phyloP scores from a whole-genome alignment of 2,329 filamentous ascomycete species.

The Samsoniella hepiali region DNA sequence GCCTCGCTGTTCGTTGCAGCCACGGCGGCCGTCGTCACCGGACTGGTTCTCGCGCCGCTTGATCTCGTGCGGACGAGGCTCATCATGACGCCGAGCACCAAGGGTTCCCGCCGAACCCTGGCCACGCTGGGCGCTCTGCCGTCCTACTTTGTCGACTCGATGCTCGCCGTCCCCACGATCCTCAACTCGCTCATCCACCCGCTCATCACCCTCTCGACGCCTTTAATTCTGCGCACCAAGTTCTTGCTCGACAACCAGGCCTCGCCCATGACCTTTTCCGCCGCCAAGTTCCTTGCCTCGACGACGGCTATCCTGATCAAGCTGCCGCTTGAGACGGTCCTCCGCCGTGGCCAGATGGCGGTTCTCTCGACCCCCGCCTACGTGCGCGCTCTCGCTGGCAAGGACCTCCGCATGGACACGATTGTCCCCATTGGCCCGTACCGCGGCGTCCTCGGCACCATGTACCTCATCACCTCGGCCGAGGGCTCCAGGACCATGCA shows the following conservation, averaged over 20 bases:
- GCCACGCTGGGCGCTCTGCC: slow-evolving; percentile 75
- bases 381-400: slow-evolving; percentile 45
- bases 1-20: slow-evolving; percentile 73
- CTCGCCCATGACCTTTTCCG: slow-evolving; percentile 76
- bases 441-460: slow-evolving; percentile 82
- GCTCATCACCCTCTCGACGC: slow-evolving; percentile 75
- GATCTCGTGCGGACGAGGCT: slow-evolving; percentile 86
- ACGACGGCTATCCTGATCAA: slow-evolving; percentile 79
- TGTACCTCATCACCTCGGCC: slow-evolving; percentile 80
- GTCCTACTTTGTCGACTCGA: slow-evolving; percentile 67
- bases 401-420: slow-evolving; percentile 56
- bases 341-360: slow-evolving; percentile 81
- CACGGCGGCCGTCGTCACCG: slow-evolving; percentile 65
- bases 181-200: slow-evolving; percentile 83
- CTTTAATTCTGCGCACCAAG: slow-evolving; percentile 80
- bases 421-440: slow-evolving; percentile 80
- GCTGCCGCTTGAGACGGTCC: slow-evolving; percentile 85
- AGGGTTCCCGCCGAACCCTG: slow-evolving; percentile 72
- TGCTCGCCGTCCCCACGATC: slow-evolving; percentile 77
- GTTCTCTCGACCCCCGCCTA: slow-evolving; percentile 58
- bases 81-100: slow-evolving; percentile 77
- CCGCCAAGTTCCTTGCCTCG: slow-evolving; percentile 78
- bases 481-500: slow-evolving; percentile 64
- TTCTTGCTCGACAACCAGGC: slow-evolving; percentile 78
- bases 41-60: slow-evolving; percentile 77